phyloP scores from a whole-genome alignment of 2,329 filamentous ascomycete genomes.

The Colletotrichum falcatum region DNA sequence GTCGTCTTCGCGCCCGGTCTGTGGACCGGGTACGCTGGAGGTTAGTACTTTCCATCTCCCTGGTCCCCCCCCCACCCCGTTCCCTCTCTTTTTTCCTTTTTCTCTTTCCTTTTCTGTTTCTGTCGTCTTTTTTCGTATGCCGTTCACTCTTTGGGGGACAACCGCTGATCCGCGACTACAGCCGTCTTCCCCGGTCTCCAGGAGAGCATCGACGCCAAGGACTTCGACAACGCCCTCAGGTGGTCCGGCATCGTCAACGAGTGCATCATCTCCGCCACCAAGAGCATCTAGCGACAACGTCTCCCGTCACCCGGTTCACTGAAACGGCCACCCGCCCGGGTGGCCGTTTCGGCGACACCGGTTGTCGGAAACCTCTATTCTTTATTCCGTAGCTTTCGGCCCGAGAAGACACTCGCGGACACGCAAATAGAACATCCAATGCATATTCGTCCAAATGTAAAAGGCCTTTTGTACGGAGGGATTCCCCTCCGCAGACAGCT shows the following conservation, averaged over 20 bases:
- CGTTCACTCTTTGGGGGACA: not conserved
- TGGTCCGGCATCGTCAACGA: constrained; percentile 71
- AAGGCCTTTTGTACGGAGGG: not conserved
- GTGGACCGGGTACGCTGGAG: constrained; percentile 91
- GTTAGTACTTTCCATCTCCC: constrained; percentile 55
- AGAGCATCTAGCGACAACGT: constrained; percentile 45
- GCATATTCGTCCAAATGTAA: not conserved
- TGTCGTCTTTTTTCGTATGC: constrained; percentile 33
- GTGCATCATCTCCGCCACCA: constrained; percentile 61
- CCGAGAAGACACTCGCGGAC: not conserved
- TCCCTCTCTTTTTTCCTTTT: too few species aligned
- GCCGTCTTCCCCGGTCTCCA: constrained; percentile 72
- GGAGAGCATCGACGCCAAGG: constrained; percentile 71
- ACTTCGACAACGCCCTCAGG: constrained; percentile 68
- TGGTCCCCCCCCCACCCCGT: too few species aligned
- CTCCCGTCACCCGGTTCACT: not conserved
- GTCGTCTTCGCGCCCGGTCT: constrained; percentile 91
- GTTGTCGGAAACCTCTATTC: not conserved
- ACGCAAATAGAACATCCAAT: too few species aligned
- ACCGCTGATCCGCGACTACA: constrained; percentile 45
- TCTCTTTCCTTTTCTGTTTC: not conserved
- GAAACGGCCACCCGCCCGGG: not conserved
- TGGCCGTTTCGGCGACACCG: not conserved
- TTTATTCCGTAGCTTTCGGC: too few species aligned
- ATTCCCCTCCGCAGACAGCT: not conserved